phyloP scores from a whole-genome alignment of 2,329 filamentous ascomycete genomes.

The Fusarium phyllophilum region DNA sequence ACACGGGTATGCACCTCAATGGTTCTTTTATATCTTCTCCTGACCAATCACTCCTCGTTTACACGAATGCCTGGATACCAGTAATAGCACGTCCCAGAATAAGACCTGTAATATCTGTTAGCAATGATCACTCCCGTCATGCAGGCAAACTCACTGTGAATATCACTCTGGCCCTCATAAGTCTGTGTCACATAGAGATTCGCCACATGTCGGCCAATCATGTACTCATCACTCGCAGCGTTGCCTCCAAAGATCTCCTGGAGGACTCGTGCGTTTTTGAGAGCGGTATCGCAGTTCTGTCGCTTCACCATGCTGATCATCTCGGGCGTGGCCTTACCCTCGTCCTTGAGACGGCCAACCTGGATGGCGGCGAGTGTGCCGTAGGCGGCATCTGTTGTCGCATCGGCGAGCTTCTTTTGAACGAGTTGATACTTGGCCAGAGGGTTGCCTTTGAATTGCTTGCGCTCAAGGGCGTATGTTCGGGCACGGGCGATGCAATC shows the following conservation, averaged over 20 bases:
- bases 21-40: slow-evolving; percentile 19
- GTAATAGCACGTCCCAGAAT: slow-evolving; percentile 76
- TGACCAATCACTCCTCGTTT: slow-evolving; percentile 32
- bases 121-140: not conserved
- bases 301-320: slow-evolving; percentile 98
- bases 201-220: slow-evolving; percentile 92
- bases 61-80: slow-evolving; percentile 83
- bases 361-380: slow-evolving; percentile 91
- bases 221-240: slow-evolving; percentile 97
- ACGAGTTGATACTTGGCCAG: slow-evolving; percentile 96
- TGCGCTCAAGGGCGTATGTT: slow-evolving; percentile 89
- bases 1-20: slow-evolving; percentile 16
- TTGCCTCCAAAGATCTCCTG: slow-evolving; percentile 99
- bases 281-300: slow-evolving; percentile 93
- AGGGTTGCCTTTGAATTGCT: slow-evolving; percentile 96
- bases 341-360: slow-evolving; percentile 92
- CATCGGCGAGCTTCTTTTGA: slow-evolving; percentile 97
- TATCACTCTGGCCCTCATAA: slow-evolving; percentile 98
- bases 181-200: slow-evolving; percentile 98
- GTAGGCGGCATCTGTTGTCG: slow-evolving; percentile 88
- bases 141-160: slow-evolving; percentile 78
- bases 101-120: slow-evolving; percentile 62
- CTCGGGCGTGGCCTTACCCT: slow-evolving; percentile 86
- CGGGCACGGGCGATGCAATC: slow-evolving; percentile 86
- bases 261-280: slow-evolving; percentile 80